These are phyloP conservation scores for Kalmusia sp. DNA, from an alignment of 2,329 filamentous ascomycete genomes.

Conservation along the genomic window DNA sequence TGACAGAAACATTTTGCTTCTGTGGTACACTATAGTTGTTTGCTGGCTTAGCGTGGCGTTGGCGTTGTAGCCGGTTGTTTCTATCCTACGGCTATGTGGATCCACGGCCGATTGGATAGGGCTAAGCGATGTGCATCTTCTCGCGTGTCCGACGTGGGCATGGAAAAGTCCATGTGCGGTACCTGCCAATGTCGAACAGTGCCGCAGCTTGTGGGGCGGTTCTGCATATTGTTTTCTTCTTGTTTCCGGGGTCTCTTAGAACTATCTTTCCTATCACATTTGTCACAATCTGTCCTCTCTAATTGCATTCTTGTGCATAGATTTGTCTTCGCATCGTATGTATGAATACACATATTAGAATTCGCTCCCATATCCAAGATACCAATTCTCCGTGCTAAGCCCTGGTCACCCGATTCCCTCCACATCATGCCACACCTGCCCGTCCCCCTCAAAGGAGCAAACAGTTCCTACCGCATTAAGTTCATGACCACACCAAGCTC, in stretches of 20 bases:
- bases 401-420: too few species aligned
- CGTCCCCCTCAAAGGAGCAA: too few species aligned
- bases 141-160: too few species aligned
- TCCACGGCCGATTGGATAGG: neutral
- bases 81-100: neutral
- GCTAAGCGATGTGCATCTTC: too few species aligned
- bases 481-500: neutral
- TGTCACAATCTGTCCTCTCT: neutral
- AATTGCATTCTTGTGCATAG: neutral
- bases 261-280: neutral
- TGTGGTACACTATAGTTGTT: slow-evolving; percentile 13
- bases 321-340: neutral
- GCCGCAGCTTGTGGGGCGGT: too few species aligned
- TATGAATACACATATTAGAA: neutral
- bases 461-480: too few species aligned
- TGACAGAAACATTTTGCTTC: neutral
- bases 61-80: slow-evolving; percentile 15
- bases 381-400: too few species aligned
- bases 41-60: slow-evolving; percentile 21
- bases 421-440: too few species aligned
- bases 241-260: neutral
- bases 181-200: too few species aligned
- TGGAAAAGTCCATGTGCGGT: too few species aligned
- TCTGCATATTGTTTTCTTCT: neutral
- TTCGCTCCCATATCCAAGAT: too few species aligned